A percentile compares a stretch with the other conserved stretches of the same genome.
Evolutionary conservation across 495 filamentous ascomycete genomes (phyloP).

Genomic region (Xylaria scruposa): DNA sequence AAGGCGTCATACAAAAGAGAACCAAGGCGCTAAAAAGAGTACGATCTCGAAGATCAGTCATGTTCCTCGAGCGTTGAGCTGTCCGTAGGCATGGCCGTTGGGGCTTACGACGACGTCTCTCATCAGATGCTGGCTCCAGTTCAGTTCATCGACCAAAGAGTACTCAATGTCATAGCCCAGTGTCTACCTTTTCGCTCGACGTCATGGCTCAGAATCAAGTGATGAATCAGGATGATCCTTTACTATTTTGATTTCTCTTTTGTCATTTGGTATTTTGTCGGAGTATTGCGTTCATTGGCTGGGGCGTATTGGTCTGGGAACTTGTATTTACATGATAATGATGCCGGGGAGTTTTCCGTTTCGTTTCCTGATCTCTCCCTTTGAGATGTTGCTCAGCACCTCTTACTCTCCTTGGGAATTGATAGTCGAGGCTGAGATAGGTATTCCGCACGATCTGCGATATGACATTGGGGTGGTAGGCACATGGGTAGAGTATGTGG

Average conservation of each 20-base stretch:
- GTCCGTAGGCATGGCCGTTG: background rate
- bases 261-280: constrained; percentile 8
- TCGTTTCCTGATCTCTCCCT: constrained; percentile 23
- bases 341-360: constrained; percentile 30
- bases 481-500: constrained; percentile 25
- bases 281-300: constrained; percentile 23
- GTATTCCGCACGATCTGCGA: constrained; percentile 13
- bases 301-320: constrained; percentile 25
- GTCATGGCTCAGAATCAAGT: background rate
- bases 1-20: background rate
- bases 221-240: constrained; percentile 4
- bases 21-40: background rate
- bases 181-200: background rate
- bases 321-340: constrained; percentile 27
- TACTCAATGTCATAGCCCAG: background rate
- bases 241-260: constrained; percentile 3
- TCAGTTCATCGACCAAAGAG: background rate
- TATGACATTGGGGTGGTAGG: constrained; percentile 19
- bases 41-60: background rate
- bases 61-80: background rate
- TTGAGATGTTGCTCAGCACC: constrained; percentile 11
- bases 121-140: background rate
- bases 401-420: constrained; percentile 15
- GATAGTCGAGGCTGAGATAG: constrained; percentile 21
- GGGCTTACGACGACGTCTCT: background rate